A percentile compares a stretch with the other conserved stretches of the same genome.
Conservation (phyloP, 2,329 filamentous ascomycete species). For the Aspergillus floridensis region DNA sequence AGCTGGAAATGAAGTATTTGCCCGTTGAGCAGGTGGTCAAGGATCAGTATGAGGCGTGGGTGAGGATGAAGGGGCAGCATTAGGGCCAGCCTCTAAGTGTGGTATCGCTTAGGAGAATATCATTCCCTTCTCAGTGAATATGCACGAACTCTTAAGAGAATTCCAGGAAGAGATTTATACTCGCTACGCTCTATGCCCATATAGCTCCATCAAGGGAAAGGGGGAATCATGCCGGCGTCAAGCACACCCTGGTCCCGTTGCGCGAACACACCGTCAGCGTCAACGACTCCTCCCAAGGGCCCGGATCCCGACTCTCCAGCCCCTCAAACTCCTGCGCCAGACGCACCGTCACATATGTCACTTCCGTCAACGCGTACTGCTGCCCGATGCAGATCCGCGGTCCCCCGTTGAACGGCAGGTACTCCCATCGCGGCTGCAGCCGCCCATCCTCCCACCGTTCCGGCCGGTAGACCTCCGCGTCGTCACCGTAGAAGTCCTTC, state of each 20-base stretch:
- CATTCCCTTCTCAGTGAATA: too few relatives aligned
- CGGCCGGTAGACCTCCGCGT: conserved; percentile 1
- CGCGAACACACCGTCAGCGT: neutral
- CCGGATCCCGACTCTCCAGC: conserved; percentile 5
- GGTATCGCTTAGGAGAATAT: too few relatives aligned
- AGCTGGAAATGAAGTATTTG: conserved; percentile 21
- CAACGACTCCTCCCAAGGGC: conserved; percentile 10
- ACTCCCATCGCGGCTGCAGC: conserved; percentile 35
- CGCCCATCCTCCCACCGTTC: conserved; percentile 20
- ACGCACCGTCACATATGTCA: conserved; percentile 3
- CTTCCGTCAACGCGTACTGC: conserved; percentile 10
- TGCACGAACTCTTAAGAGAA: too few relatives aligned
- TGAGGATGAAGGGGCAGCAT: neutral
- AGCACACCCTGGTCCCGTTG: conserved; percentile 4
- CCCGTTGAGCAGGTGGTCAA: conserved; percentile 15
- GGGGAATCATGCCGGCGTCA: neutral
- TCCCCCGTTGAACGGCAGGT: conserved; percentile 31
- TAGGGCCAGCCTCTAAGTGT: neutral
- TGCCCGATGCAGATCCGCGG: conserved; percentile 30
- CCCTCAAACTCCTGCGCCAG: conserved; percentile 6
- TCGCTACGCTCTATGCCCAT: too few relatives aligned
- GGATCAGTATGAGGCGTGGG: conserved; percentile 18
- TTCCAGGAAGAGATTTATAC: too few relatives aligned
- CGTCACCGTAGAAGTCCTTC: neutral
- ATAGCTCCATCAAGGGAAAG: too few relatives aligned